Conservation (phyloP, 78 protist genomes). For the Emiliania huxleyi region DNA sequence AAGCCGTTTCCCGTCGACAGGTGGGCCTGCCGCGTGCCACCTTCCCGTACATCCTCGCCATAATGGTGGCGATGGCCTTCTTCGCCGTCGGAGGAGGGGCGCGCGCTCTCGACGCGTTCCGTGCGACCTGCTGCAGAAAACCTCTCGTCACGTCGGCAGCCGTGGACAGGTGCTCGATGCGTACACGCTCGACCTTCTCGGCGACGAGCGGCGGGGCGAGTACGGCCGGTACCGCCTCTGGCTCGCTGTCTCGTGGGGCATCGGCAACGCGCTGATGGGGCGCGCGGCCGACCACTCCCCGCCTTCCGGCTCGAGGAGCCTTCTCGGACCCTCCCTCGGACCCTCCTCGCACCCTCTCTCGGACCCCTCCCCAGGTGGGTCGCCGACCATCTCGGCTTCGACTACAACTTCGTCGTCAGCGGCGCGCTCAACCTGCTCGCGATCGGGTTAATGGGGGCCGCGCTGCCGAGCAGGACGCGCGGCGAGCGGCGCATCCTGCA, state of each 20-base stretch:
- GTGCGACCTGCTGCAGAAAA: too few relatives aligned
- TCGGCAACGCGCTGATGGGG: neutral
- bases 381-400: too few relatives aligned
- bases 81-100: neutral
- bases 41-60: neutral
- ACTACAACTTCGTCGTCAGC: neutral
- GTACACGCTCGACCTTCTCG: neutral
- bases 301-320: too few relatives aligned
- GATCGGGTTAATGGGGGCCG: neutral
- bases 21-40: too few relatives aligned
- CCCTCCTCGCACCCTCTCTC: too few relatives aligned
- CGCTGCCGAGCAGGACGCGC: neutral
- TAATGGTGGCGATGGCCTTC: neutral
- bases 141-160: too few relatives aligned
- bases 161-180: neutral
- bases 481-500: neutral
- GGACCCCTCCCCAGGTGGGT: too few relatives aligned
- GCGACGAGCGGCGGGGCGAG: neutral
- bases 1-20: too few relatives aligned
- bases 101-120: too few relatives aligned
- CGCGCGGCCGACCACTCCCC: neutral
- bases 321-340: too few relatives aligned
- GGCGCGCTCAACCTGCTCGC: neutral
- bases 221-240: neutral
- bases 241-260: neutral